Percentiles rank a stretch among this genome's conserved stretches.
Evolutionary conservation across 768 basidiomycete genomes (phyloP).

Genomic region (Podaxis rugospora): DNA sequence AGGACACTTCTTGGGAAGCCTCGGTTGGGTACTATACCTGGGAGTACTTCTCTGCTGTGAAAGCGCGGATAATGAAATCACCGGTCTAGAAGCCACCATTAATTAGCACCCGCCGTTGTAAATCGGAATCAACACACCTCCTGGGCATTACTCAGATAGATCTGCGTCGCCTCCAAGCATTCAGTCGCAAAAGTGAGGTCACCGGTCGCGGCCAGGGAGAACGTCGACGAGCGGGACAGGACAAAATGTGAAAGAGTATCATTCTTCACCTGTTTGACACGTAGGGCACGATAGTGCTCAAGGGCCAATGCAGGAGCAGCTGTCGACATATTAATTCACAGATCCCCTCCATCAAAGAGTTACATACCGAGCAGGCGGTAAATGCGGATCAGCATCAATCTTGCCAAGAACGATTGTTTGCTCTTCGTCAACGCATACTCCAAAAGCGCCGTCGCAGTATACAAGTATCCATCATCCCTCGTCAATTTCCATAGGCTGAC

Average conservation of each 20-base stretch:
- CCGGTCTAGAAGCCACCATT: constrained; percentile 44
- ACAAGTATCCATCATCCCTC: constrained; percentile 53
- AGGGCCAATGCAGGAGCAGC: constrained; percentile 70
- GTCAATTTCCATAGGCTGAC: constrained; percentile 60
- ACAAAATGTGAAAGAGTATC: constrained; percentile 87
- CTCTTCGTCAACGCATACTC: constrained; percentile 72
- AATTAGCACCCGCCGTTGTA: constrained; percentile 9
- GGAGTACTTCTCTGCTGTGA: constrained; percentile 77
- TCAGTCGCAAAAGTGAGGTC: constrained; percentile 75
- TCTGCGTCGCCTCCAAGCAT: constrained; percentile 75
- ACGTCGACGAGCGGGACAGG: constrained; percentile 72
- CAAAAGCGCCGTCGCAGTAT: constrained; percentile 58
- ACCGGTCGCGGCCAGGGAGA: constrained; percentile 71
- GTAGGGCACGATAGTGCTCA: constrained; percentile 75
- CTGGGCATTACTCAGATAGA: constrained; percentile 74
- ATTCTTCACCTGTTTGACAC: constrained; percentile 81
- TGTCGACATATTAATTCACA: constrained; percentile 23
- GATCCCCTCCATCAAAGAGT: not conserved
- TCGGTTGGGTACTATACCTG: constrained; percentile 40
- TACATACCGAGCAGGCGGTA: constrained; percentile 72
- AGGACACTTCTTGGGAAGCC: not conserved
- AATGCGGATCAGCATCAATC: constrained; percentile 72
- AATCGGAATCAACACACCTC: constrained; percentile 45
- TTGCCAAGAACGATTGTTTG: constrained; percentile 75
- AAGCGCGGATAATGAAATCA: constrained; percentile 77